Percentiles rank a stretch among this genome's conserved stretches.
phyloP scores from a whole-genome alignment of 208 protist genomes.

The Jaenimonas drosophilae region DNA sequence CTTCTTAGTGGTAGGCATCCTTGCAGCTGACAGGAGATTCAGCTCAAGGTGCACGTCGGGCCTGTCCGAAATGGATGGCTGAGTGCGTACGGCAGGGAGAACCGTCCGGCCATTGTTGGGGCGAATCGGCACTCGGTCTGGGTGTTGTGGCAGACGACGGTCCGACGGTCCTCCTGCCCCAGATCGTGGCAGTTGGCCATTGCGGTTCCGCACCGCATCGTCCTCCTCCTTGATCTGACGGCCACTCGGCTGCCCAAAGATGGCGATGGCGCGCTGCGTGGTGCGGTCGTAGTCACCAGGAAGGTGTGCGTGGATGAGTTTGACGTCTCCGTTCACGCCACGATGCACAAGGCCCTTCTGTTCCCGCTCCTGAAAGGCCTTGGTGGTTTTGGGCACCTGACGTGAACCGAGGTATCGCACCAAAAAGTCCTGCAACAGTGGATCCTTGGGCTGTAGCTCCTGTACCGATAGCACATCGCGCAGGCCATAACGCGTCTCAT shows the following conservation, averaged over 20 bases:
- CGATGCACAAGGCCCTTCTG: neutral
- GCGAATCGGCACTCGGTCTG: no score
- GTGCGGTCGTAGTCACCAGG: neutral
- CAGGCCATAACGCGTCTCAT: slow-evolving; percentile 64
- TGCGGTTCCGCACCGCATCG: no score
- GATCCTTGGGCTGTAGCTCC: slow-evolving; percentile 46
- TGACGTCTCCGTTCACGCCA: slow-evolving; percentile 1
- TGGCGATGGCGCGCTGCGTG: slow-evolving; percentile 8
- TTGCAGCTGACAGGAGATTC: no score
- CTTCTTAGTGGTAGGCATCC: no score
- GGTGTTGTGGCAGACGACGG: no score
- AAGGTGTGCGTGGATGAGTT: neutral
- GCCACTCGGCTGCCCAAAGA: slow-evolving; percentile 19
- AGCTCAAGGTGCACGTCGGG: no score
- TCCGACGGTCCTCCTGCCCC: no score
- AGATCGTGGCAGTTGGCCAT: no score
- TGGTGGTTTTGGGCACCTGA: slow-evolving; percentile 12
- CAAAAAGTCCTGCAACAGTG: slow-evolving; percentile 61
- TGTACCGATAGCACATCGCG: slow-evolving; percentile 83
- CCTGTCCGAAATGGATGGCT: no score
- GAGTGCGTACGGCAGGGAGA: no score
- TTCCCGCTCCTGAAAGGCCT: neutral
- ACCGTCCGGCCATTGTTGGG: no score
- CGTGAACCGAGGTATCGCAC: slow-evolving; percentile 52
- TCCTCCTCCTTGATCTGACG: slow-evolving; percentile 7